These are phyloP conservation scores for Amanita muscaria DNA, from an alignment of 768 basidiomycete genomes.

Conservation along the genomic window DNA sequence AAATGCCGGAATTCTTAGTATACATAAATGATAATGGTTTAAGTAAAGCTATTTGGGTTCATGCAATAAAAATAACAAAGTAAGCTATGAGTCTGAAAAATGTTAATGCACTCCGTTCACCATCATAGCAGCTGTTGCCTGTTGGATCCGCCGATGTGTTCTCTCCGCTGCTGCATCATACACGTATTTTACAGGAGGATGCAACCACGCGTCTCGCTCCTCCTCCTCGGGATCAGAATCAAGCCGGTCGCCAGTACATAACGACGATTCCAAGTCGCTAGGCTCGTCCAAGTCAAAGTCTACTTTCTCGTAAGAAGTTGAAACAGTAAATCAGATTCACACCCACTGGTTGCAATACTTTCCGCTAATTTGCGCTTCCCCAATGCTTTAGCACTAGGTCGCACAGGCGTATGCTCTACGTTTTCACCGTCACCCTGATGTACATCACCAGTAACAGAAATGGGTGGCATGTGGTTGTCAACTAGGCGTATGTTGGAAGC, in stretches of 20 bases:
- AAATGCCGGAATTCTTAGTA: no score
- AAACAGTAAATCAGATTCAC: neutral
- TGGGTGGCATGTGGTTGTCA: constrained; percentile 6
- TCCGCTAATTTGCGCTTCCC: constrained; percentile 71
- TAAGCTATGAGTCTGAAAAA: neutral
- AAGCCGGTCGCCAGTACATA: constrained; percentile 24
- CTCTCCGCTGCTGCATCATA: constrained; percentile 91
- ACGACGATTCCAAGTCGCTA: constrained; percentile 9
- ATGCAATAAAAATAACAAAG: no score
- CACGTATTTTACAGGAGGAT: constrained; percentile 60
- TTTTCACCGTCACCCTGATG: constrained; percentile 24
- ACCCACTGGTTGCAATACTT: constrained; percentile 10
- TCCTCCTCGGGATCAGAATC: constrained; percentile 49
- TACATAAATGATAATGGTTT: no score
- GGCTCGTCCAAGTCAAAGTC: constrained; percentile 27
- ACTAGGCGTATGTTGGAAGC: constrained; percentile 13
- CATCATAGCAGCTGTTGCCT: constrained; percentile 24
- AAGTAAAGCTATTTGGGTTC: no score
- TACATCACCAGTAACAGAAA: constrained; percentile 5
- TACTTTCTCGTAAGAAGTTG: constrained; percentile 37
- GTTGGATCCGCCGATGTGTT: constrained; percentile 47
- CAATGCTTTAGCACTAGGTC: constrained; percentile 80
- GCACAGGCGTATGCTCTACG: constrained; percentile 29
- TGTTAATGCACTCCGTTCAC: constrained; percentile 32
- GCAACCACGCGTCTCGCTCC: constrained; percentile 24